phyloP scores from a whole-genome alignment of 202 grass and related monocot species.

The Setaria viridis region DNA sequence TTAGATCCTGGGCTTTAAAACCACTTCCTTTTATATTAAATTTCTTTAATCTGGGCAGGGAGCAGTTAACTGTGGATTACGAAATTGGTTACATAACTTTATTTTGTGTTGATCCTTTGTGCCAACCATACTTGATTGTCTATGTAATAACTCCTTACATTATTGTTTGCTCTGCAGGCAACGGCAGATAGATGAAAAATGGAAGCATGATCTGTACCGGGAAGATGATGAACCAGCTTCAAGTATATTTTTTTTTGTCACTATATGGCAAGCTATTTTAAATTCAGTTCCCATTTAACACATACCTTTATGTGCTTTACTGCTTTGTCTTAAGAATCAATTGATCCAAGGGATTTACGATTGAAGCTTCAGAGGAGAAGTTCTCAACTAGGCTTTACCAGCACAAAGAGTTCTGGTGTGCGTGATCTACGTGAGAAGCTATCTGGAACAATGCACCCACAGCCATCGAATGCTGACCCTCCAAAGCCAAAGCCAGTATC shows the following conservation, averaged over 20 bases:
- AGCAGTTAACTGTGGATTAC: not conserved
- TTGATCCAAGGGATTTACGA: conserved; percentile 83
- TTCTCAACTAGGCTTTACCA: conserved; percentile 49
- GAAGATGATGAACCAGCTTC: conserved; percentile 60
- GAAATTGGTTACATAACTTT: not conserved
- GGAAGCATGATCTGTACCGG: conserved; percentile 97
- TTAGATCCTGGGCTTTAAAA: not conserved
- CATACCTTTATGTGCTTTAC: conserved; percentile 49
- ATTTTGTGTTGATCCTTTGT: conserved; percentile 4
- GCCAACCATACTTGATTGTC: conserved; percentile 11
- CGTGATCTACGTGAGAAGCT: conserved; percentile 91
- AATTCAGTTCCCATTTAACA: conserved; percentile 34
- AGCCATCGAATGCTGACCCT: conserved; percentile 57
- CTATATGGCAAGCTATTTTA: conserved; percentile 29
- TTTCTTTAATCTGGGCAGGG: not conserved
- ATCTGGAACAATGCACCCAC: conserved; percentile 76
- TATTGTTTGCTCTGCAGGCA: conserved; percentile 63
- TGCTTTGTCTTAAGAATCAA: conserved; percentile 64
- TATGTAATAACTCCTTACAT: conserved; percentile 24
- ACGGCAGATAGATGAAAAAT: conserved; percentile 90
- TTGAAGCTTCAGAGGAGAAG: conserved; percentile 87
- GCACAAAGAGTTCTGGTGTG: conserved; percentile 50
- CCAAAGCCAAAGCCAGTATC: conserved; percentile 60
- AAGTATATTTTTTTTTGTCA: conserved; percentile 55
- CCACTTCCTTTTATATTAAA: not conserved